Evolutionary conservation across 2,329 filamentous ascomycete species (phyloP).

Genomic region (Huntiella savannae): DNA sequence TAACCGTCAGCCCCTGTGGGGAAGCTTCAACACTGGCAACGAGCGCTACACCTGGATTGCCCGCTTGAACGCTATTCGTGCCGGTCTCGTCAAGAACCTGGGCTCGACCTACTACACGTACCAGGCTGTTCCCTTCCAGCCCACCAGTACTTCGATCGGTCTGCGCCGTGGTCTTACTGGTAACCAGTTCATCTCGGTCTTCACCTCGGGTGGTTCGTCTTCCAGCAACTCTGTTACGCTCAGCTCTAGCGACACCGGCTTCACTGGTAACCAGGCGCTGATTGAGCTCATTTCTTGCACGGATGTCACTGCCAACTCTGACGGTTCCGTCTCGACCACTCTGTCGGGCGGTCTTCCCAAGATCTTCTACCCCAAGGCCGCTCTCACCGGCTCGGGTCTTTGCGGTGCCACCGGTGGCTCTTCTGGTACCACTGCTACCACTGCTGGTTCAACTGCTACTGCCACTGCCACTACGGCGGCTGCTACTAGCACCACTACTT

Average conservation of each 20-base stretch:
- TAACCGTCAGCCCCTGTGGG: conserved; percentile 11
- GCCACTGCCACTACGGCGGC: not conserved
- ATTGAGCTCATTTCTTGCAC: conserved; percentile 11
- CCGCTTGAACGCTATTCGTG: conserved; percentile 9
- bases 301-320: conserved; percentile 8
- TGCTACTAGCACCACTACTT: not conserved
- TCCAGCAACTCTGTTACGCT: conserved; percentile 11
- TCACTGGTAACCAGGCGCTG: conserved; percentile 9
- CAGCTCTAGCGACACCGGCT: conserved; percentile 8
- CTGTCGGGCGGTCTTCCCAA: conserved; percentile 10
- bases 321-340: conserved; percentile 10
- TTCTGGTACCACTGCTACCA: not conserved
- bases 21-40: conserved; percentile 8
- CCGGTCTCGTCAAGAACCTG: conserved; percentile 7
- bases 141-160: conserved; percentile 9
- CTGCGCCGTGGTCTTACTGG: conserved; percentile 10
- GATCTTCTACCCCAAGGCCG: conserved; percentile 10
- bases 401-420: conserved; percentile 6
- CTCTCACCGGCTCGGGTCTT: conserved; percentile 6
- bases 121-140: conserved; percentile 12
- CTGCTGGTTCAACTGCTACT: conserved; percentile 1
- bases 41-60: conserved; percentile 11
- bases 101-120: conserved; percentile 9
- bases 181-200: conserved; percentile 11
- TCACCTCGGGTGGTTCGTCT: conserved; percentile 10